phyloP scores from a whole-genome alignment of 371 early-diverging fungal species.

The Mortierella sp. region DNA sequence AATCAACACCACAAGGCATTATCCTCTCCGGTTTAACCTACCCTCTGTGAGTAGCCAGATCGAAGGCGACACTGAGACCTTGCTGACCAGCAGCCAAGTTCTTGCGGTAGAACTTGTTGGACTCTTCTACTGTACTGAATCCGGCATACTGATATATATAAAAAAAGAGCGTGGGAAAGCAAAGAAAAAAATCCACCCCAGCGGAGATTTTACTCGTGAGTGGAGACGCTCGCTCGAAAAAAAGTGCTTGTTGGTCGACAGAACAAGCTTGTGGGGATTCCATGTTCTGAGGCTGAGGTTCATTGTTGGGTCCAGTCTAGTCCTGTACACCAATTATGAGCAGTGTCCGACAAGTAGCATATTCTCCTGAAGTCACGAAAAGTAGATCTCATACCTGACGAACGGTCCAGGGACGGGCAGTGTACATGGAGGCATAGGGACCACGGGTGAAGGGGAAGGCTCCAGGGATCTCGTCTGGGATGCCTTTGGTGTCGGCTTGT shows the following conservation, averaged over 20 bases:
- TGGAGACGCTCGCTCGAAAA: background rate
- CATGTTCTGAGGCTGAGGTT: background rate
- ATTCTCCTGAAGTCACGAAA: background rate
- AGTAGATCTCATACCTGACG: constrained; percentile 65
- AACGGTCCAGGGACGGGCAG: constrained; percentile 87
- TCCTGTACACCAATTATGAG: background rate
- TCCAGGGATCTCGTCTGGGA: constrained; percentile 81
- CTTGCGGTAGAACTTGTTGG: constrained; percentile 86
- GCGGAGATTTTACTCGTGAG: background rate
- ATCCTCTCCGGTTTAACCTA: constrained; percentile 19
- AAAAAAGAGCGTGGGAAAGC: constrained; percentile 8
- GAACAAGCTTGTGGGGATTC: background rate
- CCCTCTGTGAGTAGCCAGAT: constrained; percentile 90
- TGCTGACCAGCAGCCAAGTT: constrained; percentile 92
- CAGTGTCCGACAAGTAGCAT: background rate
- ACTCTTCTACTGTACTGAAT: constrained; percentile 90
- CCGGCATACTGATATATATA: constrained; percentile 78
- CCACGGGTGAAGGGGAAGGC: constrained; percentile 88
- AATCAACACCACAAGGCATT: background rate
- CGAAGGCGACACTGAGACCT: constrained; percentile 88
- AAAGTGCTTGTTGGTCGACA: background rate
- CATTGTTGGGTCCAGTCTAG: background rate
- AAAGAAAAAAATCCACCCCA: constrained; percentile 6
- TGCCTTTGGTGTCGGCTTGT: constrained; percentile 70
- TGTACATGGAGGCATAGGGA: constrained; percentile 93